These are phyloP conservation scores for Terfezia boudieri DNA, from an alignment of 495 filamentous ascomycete genomes.

Conservation along the genomic window DNA sequence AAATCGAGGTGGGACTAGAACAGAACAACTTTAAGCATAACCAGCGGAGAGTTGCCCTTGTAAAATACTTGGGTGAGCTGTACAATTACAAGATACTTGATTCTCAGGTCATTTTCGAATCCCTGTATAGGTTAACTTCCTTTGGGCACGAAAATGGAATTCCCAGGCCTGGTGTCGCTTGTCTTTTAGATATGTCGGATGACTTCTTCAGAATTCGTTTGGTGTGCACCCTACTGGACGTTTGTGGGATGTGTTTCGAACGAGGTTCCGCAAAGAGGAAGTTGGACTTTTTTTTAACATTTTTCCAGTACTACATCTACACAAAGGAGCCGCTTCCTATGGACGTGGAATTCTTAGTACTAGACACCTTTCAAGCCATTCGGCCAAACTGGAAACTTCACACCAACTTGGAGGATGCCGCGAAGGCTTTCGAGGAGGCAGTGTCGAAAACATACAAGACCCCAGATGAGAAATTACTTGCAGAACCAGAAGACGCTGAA, in stretches of 20 bases:
- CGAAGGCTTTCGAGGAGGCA: constrained; percentile 62
- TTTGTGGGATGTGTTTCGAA: constrained; percentile 90
- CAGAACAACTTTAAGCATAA: constrained; percentile 96
- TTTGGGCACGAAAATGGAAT: constrained; percentile 75
- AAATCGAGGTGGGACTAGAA: constrained; percentile 71
- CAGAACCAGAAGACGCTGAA: constrained; percentile 34
- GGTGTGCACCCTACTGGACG: constrained; percentile 74
- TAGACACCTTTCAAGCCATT: constrained; percentile 66
- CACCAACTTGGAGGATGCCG: constrained; percentile 59
- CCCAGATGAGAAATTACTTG: constrained; percentile 23
- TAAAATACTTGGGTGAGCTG: constrained; percentile 90
- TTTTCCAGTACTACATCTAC: constrained; percentile 92
- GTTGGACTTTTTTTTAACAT: constrained; percentile 91
- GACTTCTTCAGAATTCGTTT: constrained; percentile 90
- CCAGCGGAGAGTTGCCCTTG: constrained; percentile 81
- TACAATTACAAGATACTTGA: constrained; percentile 98
- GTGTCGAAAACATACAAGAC: constrained; percentile 73
- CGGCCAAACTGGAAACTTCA: constrained; percentile 82
- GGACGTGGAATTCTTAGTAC: constrained; percentile 92
- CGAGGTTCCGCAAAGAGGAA: constrained; percentile 86
- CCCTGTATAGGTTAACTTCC: constrained; percentile 77
- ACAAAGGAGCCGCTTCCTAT: constrained; percentile 86
- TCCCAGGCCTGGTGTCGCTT: constrained; percentile 52
- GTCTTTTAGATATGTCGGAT: constrained; percentile 63
- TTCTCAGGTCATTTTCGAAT: constrained; percentile 85